Base-by-base conservation (phyloP, 169 alveolate genomes). In the Amoebophrya sp. region DNA sequence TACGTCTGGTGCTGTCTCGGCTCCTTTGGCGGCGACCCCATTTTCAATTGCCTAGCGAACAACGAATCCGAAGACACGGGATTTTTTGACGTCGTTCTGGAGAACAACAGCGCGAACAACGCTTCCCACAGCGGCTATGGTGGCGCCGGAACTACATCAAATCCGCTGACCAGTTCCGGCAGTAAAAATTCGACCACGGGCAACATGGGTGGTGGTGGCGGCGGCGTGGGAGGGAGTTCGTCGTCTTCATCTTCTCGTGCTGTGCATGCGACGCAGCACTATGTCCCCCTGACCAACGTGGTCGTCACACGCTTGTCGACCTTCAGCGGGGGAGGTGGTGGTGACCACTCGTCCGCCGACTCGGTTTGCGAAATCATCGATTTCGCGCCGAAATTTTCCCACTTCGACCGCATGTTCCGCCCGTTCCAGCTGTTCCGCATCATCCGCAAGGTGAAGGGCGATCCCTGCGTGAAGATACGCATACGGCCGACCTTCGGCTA, bases 1-100 rank as follows among this genome's bases (percentile, higher is more conserved):
- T 77, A 40, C 18, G 92, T 90, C 40, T 90, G 92, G 92, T 33
- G 77, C 66, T 90, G 92, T 40, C 88, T 40, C 39, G 92, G 89
- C 47, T 40, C 40, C 29, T 89, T 89, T n/a, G 91, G 66, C 40
- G 47, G 91, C 40, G 91, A 89, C 32, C 91, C 91, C 0, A 89
- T 89, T 3, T 89, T 89, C 91, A 40, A 40, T 35, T 40, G 83
- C 32, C 91, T 89, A 39, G 40, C 41, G 35, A 89, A 89, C 47
- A 89, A 89, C 40, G 77, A 89, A 39, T 40, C 83, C 12, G 91
- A 89, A 40, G 91, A 89, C 38, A n/a, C 77, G 1, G 91, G 91
- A 77, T 89, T 89, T n/a, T 40, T 33, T 40, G 91, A 89, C 32
- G 77, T 89, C n/a, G 91, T 89, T 0, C 47, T 89, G 40, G n/a